Evolutionary conservation across 768 basidiomycete genomes (phyloP).

Genomic region (Termitomyces sp.): DNA sequence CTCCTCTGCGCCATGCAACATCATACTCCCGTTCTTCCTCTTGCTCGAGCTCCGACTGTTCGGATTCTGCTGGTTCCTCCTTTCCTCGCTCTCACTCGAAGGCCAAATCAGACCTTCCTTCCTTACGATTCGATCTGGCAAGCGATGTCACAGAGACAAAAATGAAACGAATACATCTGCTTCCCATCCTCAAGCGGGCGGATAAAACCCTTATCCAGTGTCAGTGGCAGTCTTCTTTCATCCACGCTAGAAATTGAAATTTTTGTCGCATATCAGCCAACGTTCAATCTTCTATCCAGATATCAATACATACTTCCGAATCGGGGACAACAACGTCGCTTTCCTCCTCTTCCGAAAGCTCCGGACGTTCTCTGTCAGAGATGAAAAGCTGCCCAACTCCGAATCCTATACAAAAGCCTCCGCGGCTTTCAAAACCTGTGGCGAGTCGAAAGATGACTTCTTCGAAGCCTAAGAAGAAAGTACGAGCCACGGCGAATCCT

Average conservation of each 20-base stretch:
- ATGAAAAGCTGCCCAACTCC: background rate
- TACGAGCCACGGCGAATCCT: constrained; percentile 5
- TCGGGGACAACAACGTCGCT: constrained; percentile 7
- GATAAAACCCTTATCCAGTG: constrained; percentile 2
- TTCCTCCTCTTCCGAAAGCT: constrained; percentile 8
- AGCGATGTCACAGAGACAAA: background rate
- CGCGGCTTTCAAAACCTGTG: constrained; percentile 6
- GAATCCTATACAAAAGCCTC: background rate
- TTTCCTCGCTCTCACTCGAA: background rate
- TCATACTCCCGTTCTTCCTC: constrained; percentile 7
- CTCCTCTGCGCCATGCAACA: constrained; percentile 13
- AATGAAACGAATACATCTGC: constrained; percentile 4
- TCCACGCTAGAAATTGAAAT: background rate
- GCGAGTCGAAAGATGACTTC: constrained; percentile 3
- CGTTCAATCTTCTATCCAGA: constrained; percentile 3
- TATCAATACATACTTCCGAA: constrained; percentile 7
- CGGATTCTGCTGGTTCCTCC: background rate
- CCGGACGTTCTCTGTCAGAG: background rate
- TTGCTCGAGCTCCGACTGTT: background rate
- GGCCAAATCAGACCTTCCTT: background rate
- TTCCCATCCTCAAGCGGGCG: constrained; percentile 3
- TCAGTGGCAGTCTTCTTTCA: background rate
- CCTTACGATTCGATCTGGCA: constrained; percentile 1
- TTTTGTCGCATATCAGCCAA: constrained; percentile 1
- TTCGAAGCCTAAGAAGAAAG: constrained; percentile 7